Base-by-base conservation (phyloP, 768 basidiomycete genomes). In the Psilocybe subaeruginosa region DNA sequence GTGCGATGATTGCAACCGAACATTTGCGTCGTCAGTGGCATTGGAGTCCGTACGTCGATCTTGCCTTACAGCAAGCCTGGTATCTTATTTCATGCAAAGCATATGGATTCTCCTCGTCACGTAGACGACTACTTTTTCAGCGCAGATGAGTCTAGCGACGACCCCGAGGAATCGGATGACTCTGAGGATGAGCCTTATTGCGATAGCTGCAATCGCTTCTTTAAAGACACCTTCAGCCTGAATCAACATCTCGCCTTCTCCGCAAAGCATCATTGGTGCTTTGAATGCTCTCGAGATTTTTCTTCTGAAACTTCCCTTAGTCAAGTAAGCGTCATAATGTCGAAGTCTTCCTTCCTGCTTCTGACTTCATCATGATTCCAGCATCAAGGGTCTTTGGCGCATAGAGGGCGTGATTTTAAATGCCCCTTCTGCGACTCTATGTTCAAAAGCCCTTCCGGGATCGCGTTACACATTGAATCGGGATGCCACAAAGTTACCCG, bases 401-500 rank as follows among this genome's bases (percentile, higher is more conserved):
- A 77, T 60, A 58, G 51, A 14, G 53, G 58, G 3, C 66, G 71
- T 30, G 60, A 60, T 12, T 50, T 73, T 37, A 58, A 65, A 37
- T 80, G 78, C 54, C 77, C 75, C 1, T 67, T 75, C 33, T 81
- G 77, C 66, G 30, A 50, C 17, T 62, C 66, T 39, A 68, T 55
- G 43, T 79, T 78, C 67, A 76, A 74, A 47, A 68, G 69, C 14
- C 68, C 73, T 4, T 78, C 79, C 17, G 73, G 72, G 3, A 70
- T 80, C 5, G 73, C 77, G 2, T 66, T 69, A 9, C 80, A 82
- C 61, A 68, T 80, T 56, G 80, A 81, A 59, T 74, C 74, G 1
- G 80, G 78, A 0, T 78, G 77, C 56, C 70, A 73, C 45, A 70
- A 70, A 9, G 65, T 80, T 33, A 74, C 68, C 41, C 72, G 79